A percentile compares a stretch with the other conserved stretches of the same genome.
Conservation (phyloP, 2,329 filamentous ascomycete genomes). For the Hypoxylon sp. region DNA sequence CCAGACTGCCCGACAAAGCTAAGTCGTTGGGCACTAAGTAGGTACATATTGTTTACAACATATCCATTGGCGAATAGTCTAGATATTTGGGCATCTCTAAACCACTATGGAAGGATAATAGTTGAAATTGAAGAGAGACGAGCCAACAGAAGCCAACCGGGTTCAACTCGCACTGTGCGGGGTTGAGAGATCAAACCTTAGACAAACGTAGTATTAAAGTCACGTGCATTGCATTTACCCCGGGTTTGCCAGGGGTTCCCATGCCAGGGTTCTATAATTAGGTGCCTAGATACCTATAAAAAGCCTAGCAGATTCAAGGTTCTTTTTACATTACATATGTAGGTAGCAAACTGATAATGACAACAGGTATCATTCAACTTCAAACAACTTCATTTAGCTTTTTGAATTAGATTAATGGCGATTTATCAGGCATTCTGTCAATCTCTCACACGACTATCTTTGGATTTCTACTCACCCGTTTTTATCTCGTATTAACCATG, state of each 20-base stretch:
- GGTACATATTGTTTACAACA: too few relatives aligned
- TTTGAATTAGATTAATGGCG: neutral
- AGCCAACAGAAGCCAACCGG: neutral
- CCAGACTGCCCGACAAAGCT: constrained; percentile 29
- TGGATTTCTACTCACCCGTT: neutral
- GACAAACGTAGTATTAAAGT: too few relatives aligned
- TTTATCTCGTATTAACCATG: too few relatives aligned
- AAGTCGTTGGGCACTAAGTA: constrained; percentile 2
- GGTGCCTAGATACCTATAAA: neutral
- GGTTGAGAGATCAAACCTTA: neutral
- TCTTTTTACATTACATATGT: too few relatives aligned
- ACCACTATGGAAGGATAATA: neutral
- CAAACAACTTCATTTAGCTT: neutral
- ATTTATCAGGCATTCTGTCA: neutral
- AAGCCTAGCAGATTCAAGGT: neutral
- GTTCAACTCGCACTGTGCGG: neutral
- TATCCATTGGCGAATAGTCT: neutral
- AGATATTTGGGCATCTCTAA: neutral
- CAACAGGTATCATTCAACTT: too few relatives aligned
- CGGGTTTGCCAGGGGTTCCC: neutral
- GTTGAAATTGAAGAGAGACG: neutral
- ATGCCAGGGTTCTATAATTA: neutral
- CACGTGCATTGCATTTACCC: neutral
- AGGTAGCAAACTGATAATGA: neutral
- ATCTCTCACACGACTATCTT: neutral